phyloP scores from a whole-genome alignment of 805 yeast species.

The Candida alai region DNA sequence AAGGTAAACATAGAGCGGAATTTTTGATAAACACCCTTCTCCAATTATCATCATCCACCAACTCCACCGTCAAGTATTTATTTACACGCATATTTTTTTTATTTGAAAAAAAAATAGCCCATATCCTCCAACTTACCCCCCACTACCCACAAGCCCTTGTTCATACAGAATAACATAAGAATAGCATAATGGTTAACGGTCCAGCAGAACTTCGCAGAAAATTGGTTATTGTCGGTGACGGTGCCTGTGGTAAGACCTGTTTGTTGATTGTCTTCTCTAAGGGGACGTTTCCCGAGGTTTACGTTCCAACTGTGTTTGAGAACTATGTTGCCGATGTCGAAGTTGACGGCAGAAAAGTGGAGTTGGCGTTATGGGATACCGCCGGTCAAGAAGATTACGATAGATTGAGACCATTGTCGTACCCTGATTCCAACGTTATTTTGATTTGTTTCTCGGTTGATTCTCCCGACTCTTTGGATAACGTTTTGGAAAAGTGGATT shows the following conservation, averaged over 20 bases:
- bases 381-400: constrained; percentile 98
- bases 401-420: constrained; percentile 84
- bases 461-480: constrained; percentile 87
- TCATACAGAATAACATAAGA: constrained; percentile 5
- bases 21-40: neutral
- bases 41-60: neutral
- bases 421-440: constrained; percentile 90
- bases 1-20: no score
- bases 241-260: constrained; percentile 97
- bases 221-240: constrained; percentile 93
- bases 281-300: constrained; percentile 91
- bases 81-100: neutral
- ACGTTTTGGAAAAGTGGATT: constrained; percentile 95
- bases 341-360: constrained; percentile 63
- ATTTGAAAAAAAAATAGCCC: neutral
- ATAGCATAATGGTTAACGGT: constrained; percentile 36
- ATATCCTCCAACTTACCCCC: no score
- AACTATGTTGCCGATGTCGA: constrained; percentile 94
- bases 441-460: constrained; percentile 89
- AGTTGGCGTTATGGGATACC: constrained; percentile 95
- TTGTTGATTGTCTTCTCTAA: constrained; percentile 76
- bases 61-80: neutral
- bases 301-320: constrained; percentile 95
- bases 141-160: no score
- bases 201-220: constrained; percentile 66